Evolutionary conservation across 352 stramenopile species (phyloP).

Genomic region (Globisporangium nunn): DNA sequence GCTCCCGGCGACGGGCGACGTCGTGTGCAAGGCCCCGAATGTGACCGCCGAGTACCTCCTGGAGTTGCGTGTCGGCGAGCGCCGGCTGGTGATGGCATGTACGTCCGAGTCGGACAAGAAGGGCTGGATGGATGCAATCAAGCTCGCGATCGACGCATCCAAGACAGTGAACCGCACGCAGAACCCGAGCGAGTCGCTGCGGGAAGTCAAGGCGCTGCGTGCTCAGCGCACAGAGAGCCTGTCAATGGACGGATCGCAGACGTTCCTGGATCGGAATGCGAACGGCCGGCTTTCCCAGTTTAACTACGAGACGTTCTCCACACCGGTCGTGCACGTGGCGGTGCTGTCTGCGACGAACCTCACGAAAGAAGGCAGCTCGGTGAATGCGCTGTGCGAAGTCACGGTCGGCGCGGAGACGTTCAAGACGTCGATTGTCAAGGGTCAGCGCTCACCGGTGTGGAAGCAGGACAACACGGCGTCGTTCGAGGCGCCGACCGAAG

Average conservation of each 20-base stretch:
- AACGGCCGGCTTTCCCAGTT: slow-evolving; percentile 76
- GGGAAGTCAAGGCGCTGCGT: slow-evolving; percentile 44
- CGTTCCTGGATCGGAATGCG: slow-evolving; percentile 61
- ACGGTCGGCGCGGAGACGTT: slow-evolving; percentile 78
- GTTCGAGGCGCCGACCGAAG: slow-evolving; percentile 68
- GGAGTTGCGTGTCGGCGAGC: slow-evolving; percentile 68
- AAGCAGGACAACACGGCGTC: slow-evolving; percentile 81
- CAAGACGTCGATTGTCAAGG: slow-evolving; percentile 77
- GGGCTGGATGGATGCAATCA: slow-evolving; percentile 81
- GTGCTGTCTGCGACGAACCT: slow-evolving; percentile 79
- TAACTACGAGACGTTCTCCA: slow-evolving; percentile 80
- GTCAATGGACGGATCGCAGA: slow-evolving; percentile 43
- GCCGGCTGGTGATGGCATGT: slow-evolving; percentile 78
- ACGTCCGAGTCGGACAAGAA: slow-evolving; percentile 83
- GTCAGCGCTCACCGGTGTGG: slow-evolving; percentile 79
- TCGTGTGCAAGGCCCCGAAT: slow-evolving; percentile 70
- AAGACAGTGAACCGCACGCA: slow-evolving; percentile 76
- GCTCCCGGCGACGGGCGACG: slow-evolving; percentile 44
- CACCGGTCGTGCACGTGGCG: slow-evolving; percentile 69
- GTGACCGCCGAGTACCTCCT: slow-evolving; percentile 65
- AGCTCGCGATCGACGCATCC: slow-evolving; percentile 77
- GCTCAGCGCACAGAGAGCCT: slow-evolving; percentile 61
- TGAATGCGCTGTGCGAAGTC: slow-evolving; percentile 80
- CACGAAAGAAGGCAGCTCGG: slow-evolving; percentile 58
- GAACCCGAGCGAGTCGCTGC: slow-evolving; percentile 39